A percentile compares a stretch with the other conserved stretches of the same genome.
These are phyloP conservation scores for Rugosomyces carneus DNA, from an alignment of 1,284 basidiomycete species.

Conservation along the genomic window DNA sequence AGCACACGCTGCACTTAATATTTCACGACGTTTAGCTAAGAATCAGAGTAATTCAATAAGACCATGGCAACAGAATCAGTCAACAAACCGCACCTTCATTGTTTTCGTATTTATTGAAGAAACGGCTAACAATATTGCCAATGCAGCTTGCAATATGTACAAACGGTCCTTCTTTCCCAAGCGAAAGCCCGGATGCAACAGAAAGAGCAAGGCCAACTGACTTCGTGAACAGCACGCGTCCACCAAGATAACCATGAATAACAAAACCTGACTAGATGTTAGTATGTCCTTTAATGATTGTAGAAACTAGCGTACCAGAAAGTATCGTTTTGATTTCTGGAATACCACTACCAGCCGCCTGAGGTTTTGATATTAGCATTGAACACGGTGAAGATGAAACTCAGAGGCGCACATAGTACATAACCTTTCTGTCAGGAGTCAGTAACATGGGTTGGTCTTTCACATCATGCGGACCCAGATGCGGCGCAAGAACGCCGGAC, in stretches of 20 bases:
- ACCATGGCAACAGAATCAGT: background rate
- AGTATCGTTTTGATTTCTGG: conserved; percentile 97
- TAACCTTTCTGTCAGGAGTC: conserved; percentile 54
- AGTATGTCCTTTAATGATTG: conserved; percentile 4
- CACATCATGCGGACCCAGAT: conserved; percentile 29
- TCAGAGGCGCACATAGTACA: conserved; percentile 70
- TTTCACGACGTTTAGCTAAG: conserved; percentile 82
- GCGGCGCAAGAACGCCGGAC: conserved; percentile 61
- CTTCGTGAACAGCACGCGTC: conserved; percentile 88
- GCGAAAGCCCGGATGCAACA: conserved; percentile 84
- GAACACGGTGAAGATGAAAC: conserved; percentile 2
- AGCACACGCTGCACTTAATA: conserved; percentile 88
- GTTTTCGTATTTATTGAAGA: conserved; percentile 84
- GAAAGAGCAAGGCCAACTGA: conserved; percentile 84
- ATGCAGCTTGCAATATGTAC: conserved; percentile 95
- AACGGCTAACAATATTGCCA: conserved; percentile 90
- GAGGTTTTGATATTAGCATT: conserved; percentile 4
- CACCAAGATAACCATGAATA: conserved; percentile 95
- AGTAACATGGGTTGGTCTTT: conserved; percentile 18
- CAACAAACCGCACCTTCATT: conserved; percentile 66
- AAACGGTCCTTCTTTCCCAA: conserved; percentile 95
- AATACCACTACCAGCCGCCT: conserved; percentile 94
- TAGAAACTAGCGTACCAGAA: conserved; percentile 48
- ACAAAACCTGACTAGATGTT: conserved; percentile 70
- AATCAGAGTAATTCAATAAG: background rate